Conservation (phyloP, 2,329 filamentous ascomycete genomes). For the Colletotrichum sp. region DNA sequence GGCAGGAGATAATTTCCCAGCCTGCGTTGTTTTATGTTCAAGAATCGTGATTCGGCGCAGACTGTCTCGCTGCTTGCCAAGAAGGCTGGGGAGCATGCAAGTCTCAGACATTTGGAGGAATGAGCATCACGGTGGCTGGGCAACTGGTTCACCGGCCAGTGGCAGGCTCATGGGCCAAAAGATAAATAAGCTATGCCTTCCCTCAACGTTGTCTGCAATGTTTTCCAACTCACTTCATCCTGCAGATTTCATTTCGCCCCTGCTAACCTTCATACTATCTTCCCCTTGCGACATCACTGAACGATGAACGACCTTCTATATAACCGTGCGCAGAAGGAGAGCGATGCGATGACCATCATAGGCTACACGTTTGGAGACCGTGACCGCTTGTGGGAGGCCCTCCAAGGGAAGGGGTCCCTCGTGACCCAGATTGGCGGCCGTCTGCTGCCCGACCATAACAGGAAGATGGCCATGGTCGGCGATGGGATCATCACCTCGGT, state of each 20-base stretch:
- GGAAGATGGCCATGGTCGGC: no score
- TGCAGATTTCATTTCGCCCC: background rate
- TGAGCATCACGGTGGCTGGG: background rate
- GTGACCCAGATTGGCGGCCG: background rate
- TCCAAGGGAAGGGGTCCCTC: background rate
- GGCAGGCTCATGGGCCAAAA: background rate
- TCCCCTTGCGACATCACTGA: background rate
- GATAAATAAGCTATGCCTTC: background rate
- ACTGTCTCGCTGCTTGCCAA: background rate
- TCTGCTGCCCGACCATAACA: no score
- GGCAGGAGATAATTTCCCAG: background rate
- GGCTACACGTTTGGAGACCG: fast-evolving
- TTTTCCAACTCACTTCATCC: background rate
- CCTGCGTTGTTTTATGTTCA: background rate
- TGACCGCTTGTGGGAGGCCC: background rate
- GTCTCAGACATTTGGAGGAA: background rate
- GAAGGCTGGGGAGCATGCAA: background rate
- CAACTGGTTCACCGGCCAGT: background rate
- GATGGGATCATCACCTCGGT: no score
- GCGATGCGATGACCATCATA: background rate
- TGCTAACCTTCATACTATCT: background rate
- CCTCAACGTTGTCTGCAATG: background rate
- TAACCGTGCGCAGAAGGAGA: background rate
- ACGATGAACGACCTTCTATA: fast-evolving
- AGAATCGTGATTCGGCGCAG: fast-evolving